Evolutionary conservation across 192 early-diverging fungal species (phyloP).

Genomic region (Coemansia furcata): DNA sequence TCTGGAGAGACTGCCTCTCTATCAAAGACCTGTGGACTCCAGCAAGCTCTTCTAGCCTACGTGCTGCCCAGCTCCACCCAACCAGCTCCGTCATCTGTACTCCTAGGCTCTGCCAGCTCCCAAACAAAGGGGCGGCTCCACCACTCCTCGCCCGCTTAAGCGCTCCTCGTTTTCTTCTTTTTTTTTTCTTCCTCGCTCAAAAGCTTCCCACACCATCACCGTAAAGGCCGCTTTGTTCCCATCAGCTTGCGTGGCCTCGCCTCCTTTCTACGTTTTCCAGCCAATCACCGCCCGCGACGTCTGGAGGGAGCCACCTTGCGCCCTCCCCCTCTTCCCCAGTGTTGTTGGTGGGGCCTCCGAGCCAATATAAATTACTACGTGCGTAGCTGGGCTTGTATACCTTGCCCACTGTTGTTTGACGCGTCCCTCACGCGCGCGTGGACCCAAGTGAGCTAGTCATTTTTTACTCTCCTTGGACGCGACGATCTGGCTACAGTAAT

Average conservation of each 20-base stretch:
- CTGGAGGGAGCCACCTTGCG: not conserved
- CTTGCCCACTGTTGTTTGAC: not conserved
- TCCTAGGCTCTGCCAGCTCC: not conserved
- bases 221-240: not conserved
- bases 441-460: not conserved
- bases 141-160: not conserved
- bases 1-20: constrained; percentile 6
- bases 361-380: not conserved
- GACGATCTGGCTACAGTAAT: not conserved
- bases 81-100: constrained; percentile 5
- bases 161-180: not conserved
- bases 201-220: not conserved
- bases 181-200: not conserved
- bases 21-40: not conserved
- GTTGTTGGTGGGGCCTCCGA: not conserved
- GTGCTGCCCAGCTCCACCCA: constrained; percentile 8
- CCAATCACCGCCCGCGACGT: constrained; percentile 19
- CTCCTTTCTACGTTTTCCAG: not conserved
- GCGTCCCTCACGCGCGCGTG: not conserved
- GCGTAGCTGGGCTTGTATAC: not conserved
- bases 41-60: constrained; percentile 3
- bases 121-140: not conserved
- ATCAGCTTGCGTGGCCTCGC: not conserved
- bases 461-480: not conserved
- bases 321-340: not conserved